Evolutionary conservation across 805 yeast species (phyloP), one percentile per base, ranked within the genome.

Genomic region (Millerozyma acaciae): DNA sequence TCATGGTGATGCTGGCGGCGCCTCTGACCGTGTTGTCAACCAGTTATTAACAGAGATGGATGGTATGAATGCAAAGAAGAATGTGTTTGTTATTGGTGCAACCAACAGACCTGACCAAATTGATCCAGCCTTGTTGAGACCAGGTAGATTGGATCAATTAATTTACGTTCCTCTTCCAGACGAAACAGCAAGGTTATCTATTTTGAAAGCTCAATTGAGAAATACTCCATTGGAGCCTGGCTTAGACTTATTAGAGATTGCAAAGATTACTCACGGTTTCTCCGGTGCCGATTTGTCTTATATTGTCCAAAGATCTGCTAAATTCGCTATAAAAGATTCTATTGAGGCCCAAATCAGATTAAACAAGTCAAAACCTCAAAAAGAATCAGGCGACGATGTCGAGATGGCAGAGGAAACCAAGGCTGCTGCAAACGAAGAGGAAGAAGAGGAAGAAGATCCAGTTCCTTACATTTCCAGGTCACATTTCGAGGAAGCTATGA

Each of bases 1-100:
- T 24, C 50, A 57, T 24, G 95, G 96, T 48, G 96, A 89, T 62
- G 94, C 96, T 14, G 96, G 96, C 47, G 97, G 97, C 40, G 96
- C 97, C 16, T 79, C 93, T 34, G 97, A 89, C 68, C 80, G 95
- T 64, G 96, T 89, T 43, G 97, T 89, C 33, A 89, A 90, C 66
- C 97, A 89, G 69, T 76, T 89, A 57, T 76, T 89, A 60, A 88
- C 97, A 6, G 96, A 89, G 70, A 93, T 93, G 98, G 99, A 93
- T 66, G 99, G 99, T 78, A 93, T 93, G 98, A 93, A 93, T 60
- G 96, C 97, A 44, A 93, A 93, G 74, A 93, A 93, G 80, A 93
- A 93, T 57, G 98, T 93, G 22, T 93, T 93, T 57, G 97, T 93
- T 37, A 87, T 93, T 68, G 99, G 98, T 68, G 99, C 99, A 26